A percentile compares a stretch with the other conserved stretches of the same genome.
Evolutionary conservation across 768 basidiomycete species (phyloP).

Genomic region (Russula emetica): DNA sequence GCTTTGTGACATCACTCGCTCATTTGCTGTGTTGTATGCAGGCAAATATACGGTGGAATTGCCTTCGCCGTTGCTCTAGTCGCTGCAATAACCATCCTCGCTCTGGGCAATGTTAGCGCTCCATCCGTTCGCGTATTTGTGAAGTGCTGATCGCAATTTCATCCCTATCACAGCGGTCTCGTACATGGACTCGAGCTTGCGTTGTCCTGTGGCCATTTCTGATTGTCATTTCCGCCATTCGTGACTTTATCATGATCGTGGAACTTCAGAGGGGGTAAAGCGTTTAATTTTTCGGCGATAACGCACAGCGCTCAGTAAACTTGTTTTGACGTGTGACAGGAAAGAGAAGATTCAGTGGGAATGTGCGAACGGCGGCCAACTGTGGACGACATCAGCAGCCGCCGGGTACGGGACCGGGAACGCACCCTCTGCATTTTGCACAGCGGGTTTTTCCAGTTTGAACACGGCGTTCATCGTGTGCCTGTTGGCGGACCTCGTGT

Average conservation of each 20-base stretch:
- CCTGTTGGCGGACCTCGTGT: conserved; percentile 59
- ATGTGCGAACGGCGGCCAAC: conserved; percentile 64
- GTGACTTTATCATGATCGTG: conserved; percentile 70
- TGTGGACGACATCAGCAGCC: conserved; percentile 47
- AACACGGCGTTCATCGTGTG: conserved; percentile 62
- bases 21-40: conserved; percentile 29
- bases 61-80: conserved; percentile 48
- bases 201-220: conserved; percentile 69
- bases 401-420: conserved; percentile 42
- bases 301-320: conserved; percentile 9
- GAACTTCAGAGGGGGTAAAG: conserved; percentile 65
- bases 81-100: conserved; percentile 52
- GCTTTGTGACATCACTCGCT: conserved; percentile 6
- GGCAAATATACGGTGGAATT: conserved; percentile 69
- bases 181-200: conserved; percentile 59
- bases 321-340: conserved; percentile 35
- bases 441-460: conserved; percentile 53
- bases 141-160: conserved; percentile 24
- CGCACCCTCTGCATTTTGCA: conserved; percentile 55
- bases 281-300: conserved; percentile 29
- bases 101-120: conserved; percentile 53
- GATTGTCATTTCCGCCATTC: conserved; percentile 58
- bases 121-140: conserved; percentile 27
- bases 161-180: conserved; percentile 50
- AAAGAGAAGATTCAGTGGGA: conserved; percentile 69